Conservation (phyloP, 1,284 basidiomycete species). For the Porodaedalea pini region DNA sequence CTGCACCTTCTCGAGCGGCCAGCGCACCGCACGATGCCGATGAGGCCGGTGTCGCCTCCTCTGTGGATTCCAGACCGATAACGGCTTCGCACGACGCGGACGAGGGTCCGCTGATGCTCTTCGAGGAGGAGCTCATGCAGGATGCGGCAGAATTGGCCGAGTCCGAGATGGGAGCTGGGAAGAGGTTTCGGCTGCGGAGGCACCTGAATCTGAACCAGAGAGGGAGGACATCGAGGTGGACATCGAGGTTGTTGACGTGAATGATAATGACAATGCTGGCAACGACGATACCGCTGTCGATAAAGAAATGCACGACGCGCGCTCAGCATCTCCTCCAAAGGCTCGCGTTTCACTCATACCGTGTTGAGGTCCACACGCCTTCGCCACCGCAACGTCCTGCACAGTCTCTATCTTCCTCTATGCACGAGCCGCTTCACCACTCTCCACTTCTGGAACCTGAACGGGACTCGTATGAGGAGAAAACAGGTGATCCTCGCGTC, state of each 20-base stretch:
- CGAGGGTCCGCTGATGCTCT: constrained; percentile 6
- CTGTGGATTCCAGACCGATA: not conserved
- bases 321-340: not conserved
- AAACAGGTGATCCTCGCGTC: not conserved
- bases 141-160: not conserved
- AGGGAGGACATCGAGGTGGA: not conserved
- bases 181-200: not conserved
- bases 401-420: not conserved
- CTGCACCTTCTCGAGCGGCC: not conserved
- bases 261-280: not conserved
- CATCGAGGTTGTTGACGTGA: not conserved
- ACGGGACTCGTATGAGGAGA: not conserved
- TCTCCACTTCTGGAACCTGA: not conserved
- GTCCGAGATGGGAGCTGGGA: not conserved
- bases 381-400: not conserved
- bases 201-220: not conserved
- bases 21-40: not conserved
- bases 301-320: not conserved
- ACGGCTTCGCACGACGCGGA: not conserved
- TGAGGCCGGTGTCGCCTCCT: not conserved
- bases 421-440: not conserved
- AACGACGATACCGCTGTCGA: not conserved
- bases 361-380: not conserved
- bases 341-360: not conserved
- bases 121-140: constrained; percentile 12